Evolutionary conservation across 169 alveolate genomes (phyloP).

Genomic region (Plasmodium gallinaceum): DNA sequence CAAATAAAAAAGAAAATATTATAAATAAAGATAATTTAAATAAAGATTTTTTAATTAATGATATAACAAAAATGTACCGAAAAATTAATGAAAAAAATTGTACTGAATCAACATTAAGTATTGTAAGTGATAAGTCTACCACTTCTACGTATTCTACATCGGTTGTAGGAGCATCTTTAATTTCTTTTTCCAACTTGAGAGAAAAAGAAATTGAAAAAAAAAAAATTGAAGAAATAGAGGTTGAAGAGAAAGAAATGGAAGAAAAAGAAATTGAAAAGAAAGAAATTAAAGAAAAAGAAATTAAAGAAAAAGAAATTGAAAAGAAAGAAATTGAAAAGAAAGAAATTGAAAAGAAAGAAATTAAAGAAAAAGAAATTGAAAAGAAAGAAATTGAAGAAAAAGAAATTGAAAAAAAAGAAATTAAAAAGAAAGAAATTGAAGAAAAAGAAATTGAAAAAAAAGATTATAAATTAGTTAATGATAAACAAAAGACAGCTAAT

Average conservation of each 20-base stretch:
- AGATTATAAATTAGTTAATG: conserved; percentile 4
- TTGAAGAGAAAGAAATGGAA: neutral
- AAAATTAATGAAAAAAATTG: conserved; percentile 3
- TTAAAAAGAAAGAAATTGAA: neutral
- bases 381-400: neutral
- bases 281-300: neutral
- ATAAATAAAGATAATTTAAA: neutral
- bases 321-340: neutral
- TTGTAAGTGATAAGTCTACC: conserved; percentile 19
- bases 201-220: neutral
- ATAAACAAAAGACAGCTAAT: conserved; percentile 13
- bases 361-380: neutral
- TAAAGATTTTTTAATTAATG: conserved; percentile 15
- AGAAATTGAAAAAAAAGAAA: neutral
- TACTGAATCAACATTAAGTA: conserved; percentile 31
- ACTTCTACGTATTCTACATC: conserved; percentile 12
- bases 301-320: neutral
- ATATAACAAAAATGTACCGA: conserved; percentile 27
- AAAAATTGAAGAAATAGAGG: neutral
- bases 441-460: neutral
- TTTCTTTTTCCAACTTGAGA: neutral
- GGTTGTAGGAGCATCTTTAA: neutral
- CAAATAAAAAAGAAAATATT: conserved; percentile 10
- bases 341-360: neutral
- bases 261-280: neutral